Base-by-base conservation (phyloP, 2,329 filamentous ascomycete species). In the Helicocarpus griseus region DNA sequence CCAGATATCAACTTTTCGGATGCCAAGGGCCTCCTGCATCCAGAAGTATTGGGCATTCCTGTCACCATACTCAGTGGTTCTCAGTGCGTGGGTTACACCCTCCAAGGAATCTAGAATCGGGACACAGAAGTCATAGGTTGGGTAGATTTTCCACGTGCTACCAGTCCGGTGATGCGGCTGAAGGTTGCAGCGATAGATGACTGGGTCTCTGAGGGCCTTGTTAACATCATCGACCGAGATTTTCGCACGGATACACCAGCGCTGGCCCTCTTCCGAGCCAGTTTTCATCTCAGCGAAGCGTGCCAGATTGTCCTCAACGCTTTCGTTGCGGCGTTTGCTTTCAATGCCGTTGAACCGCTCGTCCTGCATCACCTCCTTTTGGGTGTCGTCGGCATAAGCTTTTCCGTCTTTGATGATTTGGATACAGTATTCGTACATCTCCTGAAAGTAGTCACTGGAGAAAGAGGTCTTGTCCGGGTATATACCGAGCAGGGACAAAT, bases 221-320 rank as follows among this genome's bases (percentile, higher is more conserved):
- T 98, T 97, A 58, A 86, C 86, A 72, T 93, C 86, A 69, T 95
- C 87, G 60, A 87, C 81, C 1, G 88, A 91, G 61, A 97, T 87
- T 77, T 94, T 96, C 53, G 93, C 93, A 54, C 93, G 86, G 59
- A 98, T 94, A 72, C 89, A 96, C 82, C 91, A 90, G 64, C 79
- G 82, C 46, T 82, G 72, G 53, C 93, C 93, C 68, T 90, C 83
- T 46, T 85, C 80, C 2, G 82, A 85, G 41, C 86, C 90, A 52
- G 80, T 78, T 76, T 90, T 95, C 93, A 98, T 98, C 76, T 93
- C 87, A 63, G 90, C 86, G 59, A 96, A 94, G 60, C 85, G 86
- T 49, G 82, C 81, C 61, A 98, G 72, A 62, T 84, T 95, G 70
- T 96, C 88, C 70, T 95, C 89, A 39, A 88, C 75, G 21, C 80